Base-by-base conservation (phyloP, 176 grass and related monocot genomes). In the Oryza nivara region DNA sequence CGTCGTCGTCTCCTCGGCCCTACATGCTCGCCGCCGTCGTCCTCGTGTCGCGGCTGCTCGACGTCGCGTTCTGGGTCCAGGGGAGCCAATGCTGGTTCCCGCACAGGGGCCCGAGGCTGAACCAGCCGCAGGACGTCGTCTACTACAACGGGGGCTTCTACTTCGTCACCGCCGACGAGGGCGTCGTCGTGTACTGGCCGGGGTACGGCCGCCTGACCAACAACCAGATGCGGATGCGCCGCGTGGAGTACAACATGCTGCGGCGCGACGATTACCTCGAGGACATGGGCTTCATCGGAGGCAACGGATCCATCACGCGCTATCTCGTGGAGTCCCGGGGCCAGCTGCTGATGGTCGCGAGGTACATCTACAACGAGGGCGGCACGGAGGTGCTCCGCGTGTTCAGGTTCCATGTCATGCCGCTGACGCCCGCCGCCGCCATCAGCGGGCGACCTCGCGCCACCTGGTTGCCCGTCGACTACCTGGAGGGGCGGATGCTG, bases 321-420 rank as follows among this genome's bases (percentile, higher is more conserved):
- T 87, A 90, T 68, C 88, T 87, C 79, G 84, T 90, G 28, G 67
- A 9, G 30, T 87, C 84, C 80, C 51, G 69, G 6, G 88, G 84
- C 10, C 40, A 35, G 34, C 58, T 90, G 75, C 80, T 78, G 61
- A 86, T 86, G 88, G 88, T 80, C 61, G 44, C 79, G 8, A 79
- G 88, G 63, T 79, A 61, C 80, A 8, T 87, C 68, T 77, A 83
- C 73, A 0, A 15, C 76, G 28, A 72, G 0, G 38, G 7, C 4
- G 35, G 54, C 68, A 90, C 84, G 45, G 12, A 28, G 74, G 5
- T 36, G 63, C 1, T 90, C 80, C 74, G 73, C 80, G 61, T 90
- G 61, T 90, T 86, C 64, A n/a, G 16, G 70, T 74, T 83, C 73
- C 12, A 23, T 14, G 5, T 48, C 75, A 46, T 3, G 44, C 10